Evolutionary conservation across 1,284 basidiomycete genomes (phyloP), one percentile per base, ranked within the genome.

Genomic region (Anthracocystis setariae): DNA sequence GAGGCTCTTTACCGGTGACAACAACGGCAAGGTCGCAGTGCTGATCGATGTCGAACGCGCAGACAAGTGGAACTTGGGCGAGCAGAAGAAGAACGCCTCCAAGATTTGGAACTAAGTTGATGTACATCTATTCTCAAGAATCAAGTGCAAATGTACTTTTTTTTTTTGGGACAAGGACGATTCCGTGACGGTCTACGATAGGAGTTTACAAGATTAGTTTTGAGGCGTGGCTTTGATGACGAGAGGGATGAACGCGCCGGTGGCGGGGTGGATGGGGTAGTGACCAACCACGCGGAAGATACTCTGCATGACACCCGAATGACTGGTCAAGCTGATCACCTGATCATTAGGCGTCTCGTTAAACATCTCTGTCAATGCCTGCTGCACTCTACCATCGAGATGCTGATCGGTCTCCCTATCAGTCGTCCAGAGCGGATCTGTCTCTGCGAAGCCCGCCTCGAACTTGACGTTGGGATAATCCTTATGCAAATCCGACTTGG

Each of bases 251-350:
- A 76, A 18, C 15, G 68, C 65, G 17, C 73, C 68, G 3, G 68
- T 76, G 10, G 55, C 29, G 2, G 73, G 73, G 2, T 40, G 57
- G 59, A 73, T 60, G 10, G 49, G 46, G 48, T 61, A 63, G 42
- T 76, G 73, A 3, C 60, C 53, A 0, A 50, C 46, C 3, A 67
- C 58, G 20, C 60, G 39, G 35, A 73, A 70, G 2, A 76, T 10
- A 35, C 54, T 58, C 63, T 70, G 70, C 73, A 76, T 73, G 38
- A 73, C 73, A 42, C 73, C 73, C 2, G 70, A 73, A 53, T 76
- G 73, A 15, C 42, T 47, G 8, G 73, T 70, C 48, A 76, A 48
- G 12, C 47, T 56, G 7, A 76, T 47, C 15, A 76, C 73, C 46
- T 59, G 57, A 39, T 65, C 57, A 2, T 20, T 21, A n/a, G 42